Evolutionary conservation across 495 filamentous ascomycete genomes (phyloP).

Genomic region (Penicillium crystallinum): DNA sequence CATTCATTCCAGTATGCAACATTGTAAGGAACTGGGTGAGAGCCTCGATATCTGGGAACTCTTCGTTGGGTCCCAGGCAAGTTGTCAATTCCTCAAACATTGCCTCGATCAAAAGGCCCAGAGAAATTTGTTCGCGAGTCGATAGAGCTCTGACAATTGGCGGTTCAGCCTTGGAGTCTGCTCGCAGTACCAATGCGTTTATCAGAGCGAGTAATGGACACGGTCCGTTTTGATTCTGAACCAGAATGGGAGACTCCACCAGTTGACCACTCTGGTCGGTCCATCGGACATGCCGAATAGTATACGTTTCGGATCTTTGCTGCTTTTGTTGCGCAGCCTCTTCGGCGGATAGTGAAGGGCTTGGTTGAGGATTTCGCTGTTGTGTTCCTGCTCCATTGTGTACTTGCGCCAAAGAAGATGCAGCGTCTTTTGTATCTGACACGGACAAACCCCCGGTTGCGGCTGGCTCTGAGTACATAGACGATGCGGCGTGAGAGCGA

Average conservation of each 20-base stretch:
- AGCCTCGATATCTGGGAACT: slow-evolving; percentile 79
- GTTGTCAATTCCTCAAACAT: slow-evolving; percentile 90
- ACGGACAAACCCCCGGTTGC: neutral
- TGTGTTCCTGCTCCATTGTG: neutral
- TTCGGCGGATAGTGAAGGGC: slow-evolving; percentile 21
- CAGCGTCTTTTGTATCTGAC: neutral
- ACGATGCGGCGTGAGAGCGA: slow-evolving; percentile 8
- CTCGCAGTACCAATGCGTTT: slow-evolving; percentile 82
- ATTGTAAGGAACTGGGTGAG: slow-evolving; percentile 82
- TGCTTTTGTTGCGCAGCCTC: slow-evolving; percentile 37
- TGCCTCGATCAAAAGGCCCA: slow-evolving; percentile 78
- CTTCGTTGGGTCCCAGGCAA: slow-evolving; percentile 41
- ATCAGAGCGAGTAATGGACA: slow-evolving; percentile 92
- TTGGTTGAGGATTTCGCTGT: slow-evolving; percentile 1
- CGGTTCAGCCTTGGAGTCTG: slow-evolving; percentile 56
- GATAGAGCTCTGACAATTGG: slow-evolving; percentile 70
- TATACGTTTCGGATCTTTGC: slow-evolving; percentile 59
- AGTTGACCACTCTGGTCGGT: slow-evolving; percentile 37
- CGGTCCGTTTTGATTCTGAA: slow-evolving; percentile 90
- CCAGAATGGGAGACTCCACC: slow-evolving; percentile 68
- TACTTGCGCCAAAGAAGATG: neutral
- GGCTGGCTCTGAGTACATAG: slow-evolving; percentile 12
- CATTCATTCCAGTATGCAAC: slow-evolving; percentile 96
- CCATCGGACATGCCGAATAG: slow-evolving; percentile 67
- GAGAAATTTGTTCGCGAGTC: slow-evolving; percentile 78